Evolutionary conservation across 148 eudicot genomes (phyloP), one percentile per base, ranked within the genome.

Genomic region (Salicornia ramosissima): DNA sequence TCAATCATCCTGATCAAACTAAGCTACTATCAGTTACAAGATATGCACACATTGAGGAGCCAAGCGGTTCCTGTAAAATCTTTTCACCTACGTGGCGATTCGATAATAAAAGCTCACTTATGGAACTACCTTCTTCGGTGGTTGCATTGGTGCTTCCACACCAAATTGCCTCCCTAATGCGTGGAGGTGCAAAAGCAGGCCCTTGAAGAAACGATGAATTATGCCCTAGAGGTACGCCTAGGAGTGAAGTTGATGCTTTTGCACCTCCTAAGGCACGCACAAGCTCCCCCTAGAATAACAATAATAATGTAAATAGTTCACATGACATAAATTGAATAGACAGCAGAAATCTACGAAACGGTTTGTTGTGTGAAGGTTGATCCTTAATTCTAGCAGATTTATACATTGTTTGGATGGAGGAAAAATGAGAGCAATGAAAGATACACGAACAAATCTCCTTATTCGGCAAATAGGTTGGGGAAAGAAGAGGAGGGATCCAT

Each of bases 181-280:
- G 87, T 21, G 98, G 98, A 72, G 96, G 98, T 49, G 98, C 98
- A 86, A 93, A 93, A 61, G 98, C 98, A 29, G 98, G 98, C 52
- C 98, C 98, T 50, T 93, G 98, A 47, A 90, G 90, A 82, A 93
- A 93, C 12, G 98, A 93, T 59, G 98, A 93, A 69, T 93, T 93
- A 64, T 93, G 98, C 67, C 98, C 98, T 53, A 93, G 77, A 72
- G 96, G 98, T 58, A 93, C 88, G 74, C 98, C 98, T 73, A 93
- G 86, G 72, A 93, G 95, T 81, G 95, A 75, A 25, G 96, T 31
- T 22, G 92, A 77, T 57, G 98, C 96, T 74, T 76, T 81, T 36
- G 89, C 96, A 39, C 96, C 98, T 74, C 98, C 98, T 80, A 88
- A 71, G 55, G 95, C 95, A 61, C 96, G 92, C 56, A 93, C 79